phyloP scores from a whole-genome alignment of 2,329 filamentous ascomycete species.

The Aaosphaeria arxii region DNA sequence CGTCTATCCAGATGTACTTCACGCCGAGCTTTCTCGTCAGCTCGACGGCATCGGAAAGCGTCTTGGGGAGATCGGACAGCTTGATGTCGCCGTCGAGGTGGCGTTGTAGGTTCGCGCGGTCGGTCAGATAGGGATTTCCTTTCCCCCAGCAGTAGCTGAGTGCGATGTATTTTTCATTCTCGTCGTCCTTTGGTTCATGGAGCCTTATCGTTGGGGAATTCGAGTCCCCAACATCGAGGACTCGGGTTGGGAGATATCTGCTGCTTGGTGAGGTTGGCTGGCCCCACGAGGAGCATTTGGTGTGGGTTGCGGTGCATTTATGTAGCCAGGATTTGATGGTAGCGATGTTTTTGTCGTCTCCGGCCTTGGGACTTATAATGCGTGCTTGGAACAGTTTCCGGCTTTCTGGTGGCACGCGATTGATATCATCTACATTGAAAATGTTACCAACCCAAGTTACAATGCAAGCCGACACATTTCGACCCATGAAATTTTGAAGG shows the following conservation, averaged over 20 bases:
- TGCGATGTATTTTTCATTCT: background rate
- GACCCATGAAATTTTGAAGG: too few species aligned
- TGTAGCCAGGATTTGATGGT: slow-evolving; percentile 3
- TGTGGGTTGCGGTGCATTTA: background rate
- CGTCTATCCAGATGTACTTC: slow-evolving; percentile 16
- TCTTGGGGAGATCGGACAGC: slow-evolving; percentile 2
- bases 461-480: too few species aligned
- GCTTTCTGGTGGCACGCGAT: background rate
- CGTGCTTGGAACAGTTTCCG: background rate
- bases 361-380: slow-evolving; percentile 1
- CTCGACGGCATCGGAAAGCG: slow-evolving; percentile 5
- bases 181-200: background rate
- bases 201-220: background rate
- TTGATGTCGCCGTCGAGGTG: slow-evolving; percentile 1
- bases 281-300: background rate
- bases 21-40: slow-evolving; percentile 7
- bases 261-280: background rate
- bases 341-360: slow-evolving; percentile 1
- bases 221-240: background rate
- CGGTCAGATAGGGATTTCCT: slow-evolving; percentile 3
- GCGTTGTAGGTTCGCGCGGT: background rate
- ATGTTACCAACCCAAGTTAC: too few species aligned
- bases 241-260: background rate
- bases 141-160: slow-evolving; percentile 3
- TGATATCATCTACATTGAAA: background rate